phyloP scores from a whole-genome alignment of 2,329 filamentous ascomycete species.

The Botrytis deweyae region DNA sequence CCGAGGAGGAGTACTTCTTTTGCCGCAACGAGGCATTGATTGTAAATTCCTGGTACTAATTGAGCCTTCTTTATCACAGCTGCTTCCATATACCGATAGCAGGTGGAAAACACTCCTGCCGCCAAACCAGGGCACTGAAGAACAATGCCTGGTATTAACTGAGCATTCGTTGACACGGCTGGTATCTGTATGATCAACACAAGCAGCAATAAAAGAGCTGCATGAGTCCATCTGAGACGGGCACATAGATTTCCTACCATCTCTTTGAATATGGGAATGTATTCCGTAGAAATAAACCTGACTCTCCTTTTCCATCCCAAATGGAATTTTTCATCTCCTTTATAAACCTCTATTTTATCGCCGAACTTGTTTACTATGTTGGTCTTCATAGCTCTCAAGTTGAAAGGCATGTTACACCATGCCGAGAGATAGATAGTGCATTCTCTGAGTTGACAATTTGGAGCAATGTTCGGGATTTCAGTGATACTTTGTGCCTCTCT shows the following conservation, averaged over 20 bases:
- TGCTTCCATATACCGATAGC: not conserved
- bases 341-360: not conserved
- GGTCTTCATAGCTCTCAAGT: not conserved
- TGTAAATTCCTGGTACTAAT: not conserved
- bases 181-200: not conserved
- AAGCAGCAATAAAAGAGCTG: not conserved
- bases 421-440: not conserved
- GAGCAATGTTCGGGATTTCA: fast-evolving
- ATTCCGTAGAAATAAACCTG: no score
- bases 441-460: not conserved
- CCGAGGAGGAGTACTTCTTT: not conserved
- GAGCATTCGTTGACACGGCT: not conserved
- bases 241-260: no score
- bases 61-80: not conserved
- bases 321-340: no score
- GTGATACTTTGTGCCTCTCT: not conserved
- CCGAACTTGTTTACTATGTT: not conserved
- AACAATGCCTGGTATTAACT: not conserved
- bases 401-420: not conserved
- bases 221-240: not conserved
- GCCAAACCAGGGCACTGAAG: not conserved
- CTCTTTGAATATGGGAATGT: not conserved
- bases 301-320: not conserved
- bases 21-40: not conserved
- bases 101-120: not conserved